These are phyloP conservation scores for Naegleria lovaniensis DNA, from an alignment of 208 protist genomes.

Conservation along the genomic window DNA sequence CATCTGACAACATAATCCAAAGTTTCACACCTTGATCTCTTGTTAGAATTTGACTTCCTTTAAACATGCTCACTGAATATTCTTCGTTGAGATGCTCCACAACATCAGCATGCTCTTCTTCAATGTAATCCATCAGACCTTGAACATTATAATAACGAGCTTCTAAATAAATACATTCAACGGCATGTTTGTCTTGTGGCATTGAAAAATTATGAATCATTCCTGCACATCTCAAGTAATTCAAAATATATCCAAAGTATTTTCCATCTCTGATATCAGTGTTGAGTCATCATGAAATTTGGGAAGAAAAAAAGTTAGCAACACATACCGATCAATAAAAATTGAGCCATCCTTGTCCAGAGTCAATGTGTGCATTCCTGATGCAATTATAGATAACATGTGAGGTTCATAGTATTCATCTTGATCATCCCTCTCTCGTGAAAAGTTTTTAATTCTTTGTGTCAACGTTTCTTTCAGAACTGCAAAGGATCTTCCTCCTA, in stretches of 20 bases:
- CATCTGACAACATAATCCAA: no score
- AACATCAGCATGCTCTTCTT: not conserved
- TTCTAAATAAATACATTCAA: not conserved
- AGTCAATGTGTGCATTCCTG: not conserved
- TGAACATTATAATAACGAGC: not conserved
- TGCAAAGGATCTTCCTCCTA: not conserved
- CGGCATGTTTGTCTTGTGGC: not conserved
- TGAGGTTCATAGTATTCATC: not conserved
- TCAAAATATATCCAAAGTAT: not conserved
- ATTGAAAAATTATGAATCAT: not conserved
- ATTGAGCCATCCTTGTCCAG: not conserved
- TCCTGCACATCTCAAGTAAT: not conserved
- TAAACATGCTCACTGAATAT: not conserved
- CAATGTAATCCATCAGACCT: not conserved
- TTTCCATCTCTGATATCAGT: not conserved
- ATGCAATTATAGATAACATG: not conserved
- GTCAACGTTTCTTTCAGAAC: not conserved
- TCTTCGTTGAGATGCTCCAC: not conserved
- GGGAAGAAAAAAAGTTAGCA: not conserved
- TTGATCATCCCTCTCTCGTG: not conserved
- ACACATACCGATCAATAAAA: not conserved
- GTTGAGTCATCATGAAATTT: no score
- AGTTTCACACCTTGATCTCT: no score
- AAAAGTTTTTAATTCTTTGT: not conserved
- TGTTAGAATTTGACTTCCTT: not conserved